Base-by-base conservation (phyloP, 495 filamentous ascomycete genomes). In the Penicillium atrosanguineum region DNA sequence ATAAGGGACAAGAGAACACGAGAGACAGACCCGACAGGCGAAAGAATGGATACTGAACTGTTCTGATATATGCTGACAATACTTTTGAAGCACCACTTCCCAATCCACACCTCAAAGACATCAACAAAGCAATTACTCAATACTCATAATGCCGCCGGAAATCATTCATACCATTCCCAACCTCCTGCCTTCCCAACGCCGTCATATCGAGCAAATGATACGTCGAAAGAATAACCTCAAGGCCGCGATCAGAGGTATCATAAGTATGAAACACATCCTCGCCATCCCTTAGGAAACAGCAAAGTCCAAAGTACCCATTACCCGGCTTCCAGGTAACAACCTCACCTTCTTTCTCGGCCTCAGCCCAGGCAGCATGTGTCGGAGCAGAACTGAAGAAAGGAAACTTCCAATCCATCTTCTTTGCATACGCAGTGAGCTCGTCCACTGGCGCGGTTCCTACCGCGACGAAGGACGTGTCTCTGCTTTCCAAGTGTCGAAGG, bases 211-310 rank as follows among this genome's bases (percentile, higher is more conserved):
- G 38, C 52, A 65, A 36, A 44, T 61, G 59, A 52, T 65, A 65
- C 34, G 62, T 65, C n/a, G 55, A 54, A 18, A 65, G 34, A 23
- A 65, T 45, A 25, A 44, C 46, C 29, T 75, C 75, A 42, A 71
- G 36, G n/a, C 73, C 73, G 3, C 73, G 61, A 34, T 55, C 55
- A 42, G 68, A 69, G 6, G 69, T 67, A 46, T 67, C 70, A 55
- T 75, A 78, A 6, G 72, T 71, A 57, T 74, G 72, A 53, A 69
- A 75, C 7, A 76, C 56, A 11, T 60, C 53, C 9, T 61, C 62
- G 3, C 59, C 72, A 38, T 69, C 62, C 34, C 50, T 65, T 19
- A 66, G 56, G 48, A 76, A 78, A 12, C 71, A 65, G 52, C 66
- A 72, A 36, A 76, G 55, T 7, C 70, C 69, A 31, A 70, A 69